Evolutionary conservation across 257 asterid species (phyloP).

Genomic region (Rehmannia glutinosa): DNA sequence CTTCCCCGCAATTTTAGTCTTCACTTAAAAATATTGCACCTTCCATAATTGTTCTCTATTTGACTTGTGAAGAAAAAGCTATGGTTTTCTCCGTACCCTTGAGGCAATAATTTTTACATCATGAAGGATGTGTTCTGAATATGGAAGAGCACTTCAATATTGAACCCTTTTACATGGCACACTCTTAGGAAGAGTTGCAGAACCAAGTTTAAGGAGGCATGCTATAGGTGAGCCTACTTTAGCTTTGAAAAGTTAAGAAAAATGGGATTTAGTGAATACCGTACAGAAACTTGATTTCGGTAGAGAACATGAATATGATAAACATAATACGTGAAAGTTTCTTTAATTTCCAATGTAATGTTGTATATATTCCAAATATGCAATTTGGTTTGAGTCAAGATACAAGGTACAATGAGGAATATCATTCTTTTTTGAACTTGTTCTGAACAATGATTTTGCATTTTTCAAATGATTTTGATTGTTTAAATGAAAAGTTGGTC

Average conservation of each 20-base stretch:
- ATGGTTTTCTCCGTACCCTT: too few species aligned
- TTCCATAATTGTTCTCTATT: not conserved
- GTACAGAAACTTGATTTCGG: not conserved
- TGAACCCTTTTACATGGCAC: too few species aligned
- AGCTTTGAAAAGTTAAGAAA: not conserved
- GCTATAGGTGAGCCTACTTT: not conserved
- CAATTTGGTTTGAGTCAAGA: not conserved
- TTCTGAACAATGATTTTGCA: not conserved
- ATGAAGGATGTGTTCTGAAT: too few species aligned
- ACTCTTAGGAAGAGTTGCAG: too few species aligned
- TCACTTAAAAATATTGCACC: not conserved
- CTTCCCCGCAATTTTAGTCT: too few species aligned
- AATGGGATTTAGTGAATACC: not conserved
- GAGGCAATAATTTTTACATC: too few species aligned
- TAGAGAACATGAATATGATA: too few species aligned
- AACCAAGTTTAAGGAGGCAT: not conserved
- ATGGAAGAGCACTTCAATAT: too few species aligned
- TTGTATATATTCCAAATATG: not conserved
- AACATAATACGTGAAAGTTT: too few species aligned
- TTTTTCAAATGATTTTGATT: not conserved
- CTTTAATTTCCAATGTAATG: too few species aligned
- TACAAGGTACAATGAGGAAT: not conserved
- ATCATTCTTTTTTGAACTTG: not conserved
- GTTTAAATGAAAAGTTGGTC: not conserved
- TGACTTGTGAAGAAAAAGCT: not conserved